These are phyloP conservation scores for Trichoderma gracile DNA, from an alignment of 2,329 filamentous ascomycete species.

Conservation along the genomic window DNA sequence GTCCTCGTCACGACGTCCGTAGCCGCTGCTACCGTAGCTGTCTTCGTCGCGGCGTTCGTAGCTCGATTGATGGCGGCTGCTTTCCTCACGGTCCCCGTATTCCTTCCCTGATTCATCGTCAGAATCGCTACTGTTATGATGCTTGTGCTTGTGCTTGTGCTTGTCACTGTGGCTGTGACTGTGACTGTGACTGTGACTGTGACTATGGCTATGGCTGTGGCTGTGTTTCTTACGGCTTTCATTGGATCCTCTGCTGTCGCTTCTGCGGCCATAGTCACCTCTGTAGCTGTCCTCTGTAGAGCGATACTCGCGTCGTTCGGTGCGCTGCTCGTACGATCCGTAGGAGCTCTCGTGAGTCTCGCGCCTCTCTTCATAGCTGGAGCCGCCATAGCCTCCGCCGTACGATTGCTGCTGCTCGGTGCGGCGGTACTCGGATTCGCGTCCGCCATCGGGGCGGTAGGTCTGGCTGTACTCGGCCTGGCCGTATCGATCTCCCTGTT, in stretches of 20 bases:
- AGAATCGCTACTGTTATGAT: constrained; percentile 18
- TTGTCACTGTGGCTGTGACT: neutral
- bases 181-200: neutral
- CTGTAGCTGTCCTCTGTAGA: constrained; percentile 35
- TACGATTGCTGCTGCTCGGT: constrained; percentile 58
- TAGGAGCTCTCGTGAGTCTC: constrained; percentile 54
- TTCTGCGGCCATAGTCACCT: constrained; percentile 30
- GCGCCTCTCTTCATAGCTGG: constrained; percentile 59
- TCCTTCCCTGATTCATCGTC: constrained; percentile 19
- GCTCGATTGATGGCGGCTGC: constrained; percentile 20
- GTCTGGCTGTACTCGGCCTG: constrained; percentile 63
- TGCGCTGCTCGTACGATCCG: constrained; percentile 60
- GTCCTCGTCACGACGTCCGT: constrained; percentile 29
- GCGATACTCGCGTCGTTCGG: constrained; percentile 53
- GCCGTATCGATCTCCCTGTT: constrained; percentile 57
- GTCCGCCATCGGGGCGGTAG: constrained; percentile 57
- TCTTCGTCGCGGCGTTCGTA: constrained; percentile 30
- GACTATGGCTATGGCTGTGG: neutral
- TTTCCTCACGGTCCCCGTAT: constrained; percentile 30
- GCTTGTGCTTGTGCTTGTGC: constrained; percentile 7
- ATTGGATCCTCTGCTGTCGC: constrained; percentile 30
- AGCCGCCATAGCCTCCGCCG: constrained; percentile 46
- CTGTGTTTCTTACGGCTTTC: constrained; percentile 28
- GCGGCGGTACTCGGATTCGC: constrained; percentile 60
- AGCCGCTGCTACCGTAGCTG: constrained; percentile 28